Base-by-base conservation (phyloP, 305 asterid species). In the Fraxinus sp. region DNA sequence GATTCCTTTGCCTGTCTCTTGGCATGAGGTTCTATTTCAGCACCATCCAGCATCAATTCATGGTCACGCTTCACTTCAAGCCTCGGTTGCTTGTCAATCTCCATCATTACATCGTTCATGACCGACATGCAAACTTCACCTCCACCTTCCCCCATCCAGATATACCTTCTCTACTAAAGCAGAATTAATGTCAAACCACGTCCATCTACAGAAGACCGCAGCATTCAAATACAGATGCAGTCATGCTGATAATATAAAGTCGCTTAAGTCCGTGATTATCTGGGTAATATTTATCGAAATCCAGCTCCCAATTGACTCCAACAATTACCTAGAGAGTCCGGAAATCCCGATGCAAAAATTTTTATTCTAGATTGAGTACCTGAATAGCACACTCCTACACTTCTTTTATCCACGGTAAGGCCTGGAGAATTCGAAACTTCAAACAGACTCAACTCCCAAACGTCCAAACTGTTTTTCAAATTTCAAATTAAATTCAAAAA, bases 101-200 rank as follows among this genome's bases (percentile, higher is more conserved):
- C 88, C 85, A 78, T 81, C 55, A 82, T 39, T 78, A 71, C 87
- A 78, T 85, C 80, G 49, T 74, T 84, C 84, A 84, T 14, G 70
- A 62, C 72, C 16, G 80, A 83, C 57, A 81, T 76, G 80, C 85
- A 79, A 66, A 79, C 90, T 18, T 78, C 89, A 49, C 76, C 82
- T 86, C 66, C 88, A 78, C 79, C 84, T 74, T 77, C 77, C 55
- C 84, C 90, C 89, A 84, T 85, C 76, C 84, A 64, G 49, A 80
- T 26, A 41, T 59, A 68, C 77, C 79, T 59, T n/a, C 78, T 22
- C 55, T 11, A 16, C 13, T 24, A 52, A 37, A 72, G 7, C 73
- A 74, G 82, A 35, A 74, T 6, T 26, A 68, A 26, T 10, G 3
- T 33, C 30, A 32, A 18, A 59, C 22, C 22, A 33, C 71, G 76